Conservation (phyloP, 345 rosid genomes). For the Eucalyptus coolabah region DNA sequence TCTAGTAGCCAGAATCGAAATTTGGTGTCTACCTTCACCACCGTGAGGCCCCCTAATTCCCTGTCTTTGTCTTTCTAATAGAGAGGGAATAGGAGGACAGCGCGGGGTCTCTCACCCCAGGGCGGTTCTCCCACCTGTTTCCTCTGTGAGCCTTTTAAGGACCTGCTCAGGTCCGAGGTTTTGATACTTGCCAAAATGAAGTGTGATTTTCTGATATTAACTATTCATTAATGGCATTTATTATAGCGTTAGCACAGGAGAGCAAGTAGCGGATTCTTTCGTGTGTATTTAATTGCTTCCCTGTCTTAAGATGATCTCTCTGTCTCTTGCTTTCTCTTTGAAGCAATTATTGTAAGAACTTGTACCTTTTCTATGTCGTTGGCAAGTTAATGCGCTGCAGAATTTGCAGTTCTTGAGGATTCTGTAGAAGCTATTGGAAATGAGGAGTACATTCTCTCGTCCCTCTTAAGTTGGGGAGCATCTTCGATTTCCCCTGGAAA, state of each 20-base stretch:
- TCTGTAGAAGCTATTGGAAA: not conserved
- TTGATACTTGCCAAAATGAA: not conserved
- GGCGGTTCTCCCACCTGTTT: no score
- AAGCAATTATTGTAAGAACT: not conserved
- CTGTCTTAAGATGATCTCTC: conserved; percentile 32
- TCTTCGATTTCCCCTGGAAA: not conserved
- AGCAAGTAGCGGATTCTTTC: not conserved
- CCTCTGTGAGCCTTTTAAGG: no score
- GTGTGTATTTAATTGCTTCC: not conserved
- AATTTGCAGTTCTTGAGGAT: not conserved
- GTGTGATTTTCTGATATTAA: not conserved
- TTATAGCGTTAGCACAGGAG: not conserved
- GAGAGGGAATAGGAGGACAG: no score
- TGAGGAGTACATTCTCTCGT: not conserved
- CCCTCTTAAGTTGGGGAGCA: not conserved
- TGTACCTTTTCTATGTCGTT: not conserved
- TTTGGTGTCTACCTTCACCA: no score
- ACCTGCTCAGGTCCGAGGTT: no score
- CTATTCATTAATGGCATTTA: not conserved
- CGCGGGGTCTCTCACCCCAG: no score
- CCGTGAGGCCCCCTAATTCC: no score
- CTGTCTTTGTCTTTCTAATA: no score
- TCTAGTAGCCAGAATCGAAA: no score
- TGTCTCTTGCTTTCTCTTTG: not conserved
- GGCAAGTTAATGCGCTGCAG: not conserved